Base-by-base conservation (phyloP, 805 yeast genomes). In the Danielia oregonensis region DNA sequence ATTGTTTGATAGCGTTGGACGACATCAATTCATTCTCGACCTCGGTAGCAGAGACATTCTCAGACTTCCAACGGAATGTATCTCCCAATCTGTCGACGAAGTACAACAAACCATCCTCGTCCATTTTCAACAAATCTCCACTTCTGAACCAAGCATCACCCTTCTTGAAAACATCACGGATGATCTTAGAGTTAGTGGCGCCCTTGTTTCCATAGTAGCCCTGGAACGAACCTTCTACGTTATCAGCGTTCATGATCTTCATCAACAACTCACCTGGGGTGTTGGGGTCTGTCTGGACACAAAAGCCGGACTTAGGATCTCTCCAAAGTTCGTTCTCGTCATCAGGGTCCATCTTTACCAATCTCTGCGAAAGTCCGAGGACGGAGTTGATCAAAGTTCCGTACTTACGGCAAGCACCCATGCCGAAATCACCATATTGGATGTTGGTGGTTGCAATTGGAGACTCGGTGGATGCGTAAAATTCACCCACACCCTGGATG, bases 51-150 rank as follows among this genome's bases (percentile, higher is more conserved):
- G 93, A 79, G 8, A 91, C 96, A 57, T 89, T 89, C 63, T 89
- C 97, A 2, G 95, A 83, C 63, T 87, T 91, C 97, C 97, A 89
- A 49, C 97, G 72, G 66, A 85, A 89, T 0, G 97, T 91, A 54
- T 89, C 97, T 26, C 97, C 97, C 52, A 91, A 63, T 52, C 97
- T 70, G 65, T 89, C 97, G 29, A 88, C 86, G 59, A 89, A 89
- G 60, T 82, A 86, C 55, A 83, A 71, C 44, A 81, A 62, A 1
- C 86, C 84, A 44, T 79, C 72, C 18, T 67, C 68, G 57, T 87
- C 95, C 54, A 70, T 62, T 47, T 67, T 77, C 52, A 91, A 67
- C 46, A 89, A 68, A 57, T 89, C 97, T 27, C 96, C 97, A 17
- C 86, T 75, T 52, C 96, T 72, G 51, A 84, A 82, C 83, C 87